phyloP scores from a whole-genome alignment of 306 rosid genomes.

The Mucuna pruriens region DNA sequence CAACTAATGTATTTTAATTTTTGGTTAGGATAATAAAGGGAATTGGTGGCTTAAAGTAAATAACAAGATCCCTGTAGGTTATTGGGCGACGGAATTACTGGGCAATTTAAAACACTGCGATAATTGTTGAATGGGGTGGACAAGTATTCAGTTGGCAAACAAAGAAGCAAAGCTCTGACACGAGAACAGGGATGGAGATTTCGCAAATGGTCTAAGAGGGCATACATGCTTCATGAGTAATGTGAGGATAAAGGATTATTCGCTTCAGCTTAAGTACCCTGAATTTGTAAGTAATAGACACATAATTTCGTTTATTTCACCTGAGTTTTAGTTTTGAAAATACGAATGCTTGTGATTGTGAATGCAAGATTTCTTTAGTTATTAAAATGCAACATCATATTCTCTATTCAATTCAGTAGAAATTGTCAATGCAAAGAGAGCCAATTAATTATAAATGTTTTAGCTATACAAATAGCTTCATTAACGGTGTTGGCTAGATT shows the following conservation, averaged over 20 bases:
- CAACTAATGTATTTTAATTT: too few species aligned
- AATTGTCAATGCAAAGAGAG: not conserved
- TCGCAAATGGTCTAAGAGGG: not conserved
- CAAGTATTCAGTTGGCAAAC: conserved; percentile 57
- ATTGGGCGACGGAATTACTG: conserved; percentile 51
- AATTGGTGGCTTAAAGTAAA: conserved; percentile 65
- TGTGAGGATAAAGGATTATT: conserved; percentile 54
- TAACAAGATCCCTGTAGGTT: conserved; percentile 42
- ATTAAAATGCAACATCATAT: not conserved
- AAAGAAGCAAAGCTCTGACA: conserved; percentile 52
- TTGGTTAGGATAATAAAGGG: not conserved
- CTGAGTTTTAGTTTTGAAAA: too few species aligned
- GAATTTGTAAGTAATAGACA: conserved; percentile 15
- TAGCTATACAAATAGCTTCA: not conserved
- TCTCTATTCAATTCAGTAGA: not conserved
- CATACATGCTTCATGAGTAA: conserved; percentile 43
- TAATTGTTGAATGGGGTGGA: conserved; percentile 71
- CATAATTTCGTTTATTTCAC: too few species aligned
- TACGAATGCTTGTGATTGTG: too few species aligned
- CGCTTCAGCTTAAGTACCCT: conserved; percentile 55
- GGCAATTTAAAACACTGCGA: conserved; percentile 29
- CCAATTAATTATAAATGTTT: not conserved
- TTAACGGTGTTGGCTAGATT: too few species aligned
- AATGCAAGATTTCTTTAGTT: too few species aligned
- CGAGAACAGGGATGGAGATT: conserved; percentile 58